Percentiles rank a stretch among this genome's conserved stretches.
Evolutionary conservation across 495 filamentous ascomycete genomes (phyloP).

Genomic region (Penicillium manginii): DNA sequence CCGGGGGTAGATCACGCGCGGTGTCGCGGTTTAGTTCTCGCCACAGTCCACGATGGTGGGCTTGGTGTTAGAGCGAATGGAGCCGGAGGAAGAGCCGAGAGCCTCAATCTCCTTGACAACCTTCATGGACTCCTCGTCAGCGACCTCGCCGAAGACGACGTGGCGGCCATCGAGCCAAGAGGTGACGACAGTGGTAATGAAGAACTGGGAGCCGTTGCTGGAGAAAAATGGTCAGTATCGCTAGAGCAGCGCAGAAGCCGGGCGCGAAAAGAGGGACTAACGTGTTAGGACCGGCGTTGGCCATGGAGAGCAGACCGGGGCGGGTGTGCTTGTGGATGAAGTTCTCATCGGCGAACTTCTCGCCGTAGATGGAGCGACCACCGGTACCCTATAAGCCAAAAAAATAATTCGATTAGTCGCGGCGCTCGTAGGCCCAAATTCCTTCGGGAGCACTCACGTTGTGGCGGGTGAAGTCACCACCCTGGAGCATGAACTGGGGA

Average conservation of each 20-base stretch:
- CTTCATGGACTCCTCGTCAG: conserved; percentile 61
- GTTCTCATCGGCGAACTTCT: conserved; percentile 97
- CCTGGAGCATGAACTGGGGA: conserved; percentile 98
- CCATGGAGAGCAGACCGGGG: conserved; percentile 94
- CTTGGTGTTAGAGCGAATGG: conserved; percentile 63
- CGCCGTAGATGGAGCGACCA: conserved; percentile 95
- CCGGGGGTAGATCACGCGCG: conserved; percentile 10
- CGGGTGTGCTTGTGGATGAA: conserved; percentile 82
- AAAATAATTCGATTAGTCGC: background rate
- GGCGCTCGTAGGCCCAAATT: too few species aligned
- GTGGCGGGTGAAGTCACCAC: conserved; percentile 94
- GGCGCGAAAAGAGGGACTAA: conserved; percentile 43
- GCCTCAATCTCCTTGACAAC: conserved; percentile 77
- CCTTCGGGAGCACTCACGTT: conserved; percentile 64
- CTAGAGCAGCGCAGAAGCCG: background rate
- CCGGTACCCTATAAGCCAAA: conserved; percentile 67
- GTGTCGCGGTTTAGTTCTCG: conserved; percentile 47
- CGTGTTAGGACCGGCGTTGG: conserved; percentile 89
- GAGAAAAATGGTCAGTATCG: conserved; percentile 1
- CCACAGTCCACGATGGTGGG: conserved; percentile 69
- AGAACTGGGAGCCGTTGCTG: conserved; percentile 98
- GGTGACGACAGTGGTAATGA: conserved; percentile 91
- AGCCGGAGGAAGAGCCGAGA: conserved; percentile 63
- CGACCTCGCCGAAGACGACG: conserved; percentile 96
- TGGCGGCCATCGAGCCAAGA: conserved; percentile 96